Evolutionary conservation across 1,139 yeast genomes (phyloP).

Genomic region (Lodderomyces oxycetoniae): DNA sequence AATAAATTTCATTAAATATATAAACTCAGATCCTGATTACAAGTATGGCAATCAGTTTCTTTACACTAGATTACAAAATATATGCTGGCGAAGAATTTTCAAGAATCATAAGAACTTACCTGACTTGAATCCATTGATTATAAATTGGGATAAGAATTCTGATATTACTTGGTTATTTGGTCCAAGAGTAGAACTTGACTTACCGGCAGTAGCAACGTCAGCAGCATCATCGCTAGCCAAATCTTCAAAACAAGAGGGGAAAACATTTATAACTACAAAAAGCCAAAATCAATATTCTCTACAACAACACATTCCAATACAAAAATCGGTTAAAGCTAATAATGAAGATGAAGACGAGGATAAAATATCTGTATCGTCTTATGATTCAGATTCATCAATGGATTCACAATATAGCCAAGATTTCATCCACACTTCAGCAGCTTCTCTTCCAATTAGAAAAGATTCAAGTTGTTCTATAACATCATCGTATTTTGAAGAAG

Average conservation of each 20-base stretch:
- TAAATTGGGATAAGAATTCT: slow-evolving; percentile 43
- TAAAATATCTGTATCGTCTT: slow-evolving; percentile 9
- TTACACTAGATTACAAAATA: slow-evolving; percentile 31
- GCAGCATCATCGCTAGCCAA: neutral
- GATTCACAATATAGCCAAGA: slow-evolving; percentile 6
- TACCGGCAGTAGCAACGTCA: slow-evolving; percentile 1
- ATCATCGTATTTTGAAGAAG: slow-evolving; percentile 1
- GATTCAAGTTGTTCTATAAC: slow-evolving; percentile 8
- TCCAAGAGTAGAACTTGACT: slow-evolving; percentile 25
- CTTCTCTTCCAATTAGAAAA: slow-evolving; percentile 6
- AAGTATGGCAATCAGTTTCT: slow-evolving; percentile 11
- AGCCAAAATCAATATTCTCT: neutral
- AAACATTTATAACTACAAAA: neutral
- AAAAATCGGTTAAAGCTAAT: neutral
- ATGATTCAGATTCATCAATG: slow-evolving; percentile 8
- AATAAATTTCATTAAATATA: slow-evolving; percentile 21
- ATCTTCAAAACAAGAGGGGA: neutral
- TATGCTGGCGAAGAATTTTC: slow-evolving; percentile 41
- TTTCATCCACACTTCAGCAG: slow-evolving; percentile 3
- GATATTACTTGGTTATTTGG: slow-evolving; percentile 48
- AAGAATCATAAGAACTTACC: slow-evolving; percentile 28
- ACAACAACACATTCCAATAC: neutral
- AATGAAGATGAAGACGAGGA: slow-evolving; percentile 5
- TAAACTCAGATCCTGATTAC: slow-evolving; percentile 18
- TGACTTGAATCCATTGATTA: slow-evolving; percentile 31